Conservation (phyloP, 352 stramenopile species). For the Pythium coloratum region DNA sequence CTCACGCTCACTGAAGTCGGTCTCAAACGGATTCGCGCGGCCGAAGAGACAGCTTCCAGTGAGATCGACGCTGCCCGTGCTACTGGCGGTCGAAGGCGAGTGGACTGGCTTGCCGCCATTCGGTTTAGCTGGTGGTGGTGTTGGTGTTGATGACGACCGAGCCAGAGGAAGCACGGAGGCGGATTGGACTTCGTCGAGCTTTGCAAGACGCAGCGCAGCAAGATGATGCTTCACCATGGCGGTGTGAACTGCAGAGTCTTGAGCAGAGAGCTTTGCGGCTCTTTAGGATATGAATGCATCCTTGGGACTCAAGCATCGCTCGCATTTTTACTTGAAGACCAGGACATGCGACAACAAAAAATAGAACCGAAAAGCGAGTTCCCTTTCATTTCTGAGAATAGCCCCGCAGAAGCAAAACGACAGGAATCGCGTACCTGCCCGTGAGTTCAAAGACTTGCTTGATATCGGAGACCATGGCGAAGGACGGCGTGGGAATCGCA, state of each 20-base stretch:
- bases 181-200: constrained; percentile 28
- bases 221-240: background rate
- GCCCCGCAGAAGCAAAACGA: background rate
- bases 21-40: constrained; percentile 76
- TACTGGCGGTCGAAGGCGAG: constrained; percentile 18
- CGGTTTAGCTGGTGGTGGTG: constrained; percentile 26
- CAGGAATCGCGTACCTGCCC: background rate
- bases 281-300: background rate
- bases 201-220: constrained; percentile 6
- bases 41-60: constrained; percentile 49
- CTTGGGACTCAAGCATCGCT: background rate
- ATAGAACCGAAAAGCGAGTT: background rate
- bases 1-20: constrained; percentile 68
- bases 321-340: background rate
- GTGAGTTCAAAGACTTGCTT: background rate
- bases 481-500: constrained; percentile 13
- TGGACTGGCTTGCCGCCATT: background rate
- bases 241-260: background rate
- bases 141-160: constrained; percentile 60
- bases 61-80: constrained; percentile 1
- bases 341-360: background rate
- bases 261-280: background rate
- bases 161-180: constrained; percentile 44
- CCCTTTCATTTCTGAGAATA: background rate
- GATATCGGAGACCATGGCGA: constrained; percentile 17